Base-by-base conservation (phyloP, 78 protist species). In the Ministeria vibrans region DNA sequence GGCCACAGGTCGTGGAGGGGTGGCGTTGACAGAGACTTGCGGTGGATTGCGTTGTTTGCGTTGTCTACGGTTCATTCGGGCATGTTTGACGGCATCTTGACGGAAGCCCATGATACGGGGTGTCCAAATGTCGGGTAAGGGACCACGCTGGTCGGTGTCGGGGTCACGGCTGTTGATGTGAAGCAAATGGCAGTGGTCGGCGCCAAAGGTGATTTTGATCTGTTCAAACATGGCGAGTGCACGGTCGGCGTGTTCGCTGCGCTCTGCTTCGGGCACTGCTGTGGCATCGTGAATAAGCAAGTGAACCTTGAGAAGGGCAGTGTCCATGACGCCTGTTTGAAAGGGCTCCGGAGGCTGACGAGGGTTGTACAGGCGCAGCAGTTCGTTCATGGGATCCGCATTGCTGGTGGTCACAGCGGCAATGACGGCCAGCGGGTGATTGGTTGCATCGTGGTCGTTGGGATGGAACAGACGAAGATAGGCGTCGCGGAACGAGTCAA, bases 361-460 rank as follows among this genome's bases (percentile, higher is more conserved):
- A 25, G 79, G 41, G 51, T 25, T 22, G 36, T 18, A 75, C 32
- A 43, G 39, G 36, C 18, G 30, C 7, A 2, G 1, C 6, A 36
- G 4, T 30, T 30, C 7, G 61, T 13, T 20, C 1, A 45, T 28
- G 38, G 78, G 72, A 7, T 44, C 74, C 20, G 51, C 44, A 22
- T 73, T n/a, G 15, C 51, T 4, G 36, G 86, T 32, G 61, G 80
- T 27, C n/a, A 32, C 86, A n/a, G 64, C 45, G 25, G 28, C 28
- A 18, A 81, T 13, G 25, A 59, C 44, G 32, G 78, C 75, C 30
- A 66, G 71, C 23, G 86, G 86, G 59, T 81, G 71, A 53, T 73
- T 41, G 63, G 38, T 36, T 0, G 9, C 11, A 20, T 39, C 63
- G 46, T 75, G 80, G 39, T 36, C 68, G 63, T 51, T 28, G 36